phyloP scores from a whole-genome alignment of 768 basidiomycete species.

The Pilatotrama ljubarskyi region DNA sequence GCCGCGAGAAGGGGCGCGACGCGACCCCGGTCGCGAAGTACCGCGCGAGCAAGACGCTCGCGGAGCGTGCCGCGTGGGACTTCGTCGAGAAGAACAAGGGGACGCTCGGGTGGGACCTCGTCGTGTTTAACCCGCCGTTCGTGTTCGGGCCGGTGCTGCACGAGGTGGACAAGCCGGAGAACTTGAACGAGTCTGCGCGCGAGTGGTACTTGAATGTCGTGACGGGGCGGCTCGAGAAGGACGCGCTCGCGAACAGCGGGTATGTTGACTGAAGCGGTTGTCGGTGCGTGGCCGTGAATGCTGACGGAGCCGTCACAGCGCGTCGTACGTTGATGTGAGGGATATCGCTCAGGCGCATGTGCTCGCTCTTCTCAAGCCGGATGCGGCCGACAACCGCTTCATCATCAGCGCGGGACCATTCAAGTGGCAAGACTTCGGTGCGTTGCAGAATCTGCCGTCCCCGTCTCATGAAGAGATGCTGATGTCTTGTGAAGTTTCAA shows the following conservation, averaged over 20 bases:
- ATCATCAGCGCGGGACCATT: conserved; percentile 42
- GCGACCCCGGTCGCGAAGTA: conserved; percentile 48
- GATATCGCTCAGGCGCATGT: conserved; percentile 58
- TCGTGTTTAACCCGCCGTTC: conserved; percentile 55
- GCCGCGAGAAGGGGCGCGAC: conserved; percentile 50
- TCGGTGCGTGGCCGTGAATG: background rate
- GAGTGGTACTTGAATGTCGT: conserved; percentile 29
- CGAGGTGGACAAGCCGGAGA: conserved; percentile 35
- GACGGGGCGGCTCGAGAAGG: conserved; percentile 20
- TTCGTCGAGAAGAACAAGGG: conserved; percentile 9
- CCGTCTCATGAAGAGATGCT: background rate
- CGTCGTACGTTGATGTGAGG: conserved; percentile 45
- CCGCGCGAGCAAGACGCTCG: conserved; percentile 58
- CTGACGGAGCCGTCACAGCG: background rate
- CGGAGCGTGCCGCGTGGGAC: conserved; percentile 56
- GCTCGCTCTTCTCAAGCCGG: conserved; percentile 48
- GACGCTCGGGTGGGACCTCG: conserved; percentile 23
- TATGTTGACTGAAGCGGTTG: conserved; percentile 1
- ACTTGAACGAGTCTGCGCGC: conserved; percentile 38
- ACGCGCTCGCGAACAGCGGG: conserved; percentile 16
- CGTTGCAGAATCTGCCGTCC: background rate
- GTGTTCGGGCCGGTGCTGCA: conserved; percentile 33
- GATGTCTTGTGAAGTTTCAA: background rate
- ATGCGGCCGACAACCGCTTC: conserved; percentile 58
- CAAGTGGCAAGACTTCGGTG: conserved; percentile 26